These are phyloP conservation scores for Globisporangium cederbergense DNA, from an alignment of 352 stramenopile genomes.

Conservation along the genomic window DNA sequence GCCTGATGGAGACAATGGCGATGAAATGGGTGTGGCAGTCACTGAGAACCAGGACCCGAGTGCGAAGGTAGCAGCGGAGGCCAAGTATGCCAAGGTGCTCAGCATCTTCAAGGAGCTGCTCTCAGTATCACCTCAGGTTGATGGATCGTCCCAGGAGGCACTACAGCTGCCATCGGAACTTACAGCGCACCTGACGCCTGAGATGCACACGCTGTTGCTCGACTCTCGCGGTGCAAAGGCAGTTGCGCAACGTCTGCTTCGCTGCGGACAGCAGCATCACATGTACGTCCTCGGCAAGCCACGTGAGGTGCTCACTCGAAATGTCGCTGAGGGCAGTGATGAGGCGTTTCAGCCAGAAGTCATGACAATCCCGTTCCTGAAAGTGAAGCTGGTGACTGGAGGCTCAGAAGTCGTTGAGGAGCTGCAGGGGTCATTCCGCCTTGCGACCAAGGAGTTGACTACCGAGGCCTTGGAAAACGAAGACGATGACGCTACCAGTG, in stretches of 20 bases:
- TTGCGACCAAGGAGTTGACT: constrained; percentile 2
- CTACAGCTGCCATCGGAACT: constrained; percentile 6
- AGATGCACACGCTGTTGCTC: constrained; percentile 28
- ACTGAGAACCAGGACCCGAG: neutral
- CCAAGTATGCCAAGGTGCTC: constrained; percentile 9
- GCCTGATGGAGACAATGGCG: neutral
- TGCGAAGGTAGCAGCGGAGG: constrained; percentile 4
- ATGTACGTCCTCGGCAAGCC: constrained; percentile 28
- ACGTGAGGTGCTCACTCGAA: neutral
- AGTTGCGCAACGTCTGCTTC: constrained; percentile 21
- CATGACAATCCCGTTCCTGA: constrained; percentile 7
- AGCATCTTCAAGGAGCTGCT: constrained; percentile 10
- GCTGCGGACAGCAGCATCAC: constrained; percentile 22
- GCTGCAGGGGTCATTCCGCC: neutral
- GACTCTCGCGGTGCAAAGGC: constrained; percentile 19
- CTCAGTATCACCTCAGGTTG: neutral
- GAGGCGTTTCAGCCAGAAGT: neutral
- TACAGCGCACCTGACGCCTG: constrained; percentile 11
- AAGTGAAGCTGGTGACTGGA: neutral
- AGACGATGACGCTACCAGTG: constrained; percentile 4
- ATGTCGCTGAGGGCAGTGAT: no score
- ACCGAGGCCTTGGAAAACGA: neutral
- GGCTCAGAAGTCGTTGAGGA: neutral
- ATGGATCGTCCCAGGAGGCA: neutral
- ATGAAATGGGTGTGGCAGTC: neutral